These are phyloP conservation scores for Beauveria asiatica DNA, from an alignment of 2,329 filamentous ascomycete genomes.

Conservation along the genomic window DNA sequence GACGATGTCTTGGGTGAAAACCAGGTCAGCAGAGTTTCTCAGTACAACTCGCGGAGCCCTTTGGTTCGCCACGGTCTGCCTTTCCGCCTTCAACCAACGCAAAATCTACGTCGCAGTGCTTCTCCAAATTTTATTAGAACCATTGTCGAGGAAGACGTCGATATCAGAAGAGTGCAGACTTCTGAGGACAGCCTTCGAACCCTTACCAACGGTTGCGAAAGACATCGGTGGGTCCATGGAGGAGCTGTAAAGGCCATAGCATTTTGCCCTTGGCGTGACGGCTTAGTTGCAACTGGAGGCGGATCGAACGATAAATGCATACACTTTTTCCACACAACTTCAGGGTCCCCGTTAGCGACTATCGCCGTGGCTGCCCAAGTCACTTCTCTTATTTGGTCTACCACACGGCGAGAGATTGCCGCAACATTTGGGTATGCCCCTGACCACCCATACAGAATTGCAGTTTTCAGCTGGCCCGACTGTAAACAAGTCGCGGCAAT, in stretches of 20 bases:
- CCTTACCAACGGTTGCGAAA: constrained; percentile 49
- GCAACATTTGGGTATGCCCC: constrained; percentile 93
- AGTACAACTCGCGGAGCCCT: background rate
- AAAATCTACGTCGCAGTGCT: background rate
- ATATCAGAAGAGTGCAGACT: constrained; percentile 22
- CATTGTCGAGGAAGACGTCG: constrained; percentile 10
- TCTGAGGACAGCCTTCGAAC: constrained; percentile 32
- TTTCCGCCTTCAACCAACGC: background rate
- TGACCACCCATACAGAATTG: constrained; percentile 80
- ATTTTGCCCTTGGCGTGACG: constrained; percentile 89
- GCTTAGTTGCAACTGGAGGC: constrained; percentile 80
- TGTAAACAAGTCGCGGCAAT: constrained; percentile 80
- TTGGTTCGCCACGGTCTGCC: constrained; percentile 6
- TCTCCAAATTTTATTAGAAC: background rate
- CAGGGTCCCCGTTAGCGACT: constrained; percentile 75
- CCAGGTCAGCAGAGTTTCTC: background rate
- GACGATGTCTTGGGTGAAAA: constrained; percentile 40
- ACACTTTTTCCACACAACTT: constrained; percentile 85
- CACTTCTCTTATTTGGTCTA: constrained; percentile 86
- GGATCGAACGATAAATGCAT: constrained; percentile 93
- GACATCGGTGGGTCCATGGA: constrained; percentile 67
- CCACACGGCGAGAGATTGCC: constrained; percentile 74
- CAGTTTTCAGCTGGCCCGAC: constrained; percentile 89
- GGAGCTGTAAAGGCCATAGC: constrained; percentile 95
- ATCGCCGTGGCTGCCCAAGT: constrained; percentile 92